Evolutionary conservation across 345 rosid genomes (phyloP), one percentile per base, ranked within the genome.

Genomic region (Aurinia saxatilis): DNA sequence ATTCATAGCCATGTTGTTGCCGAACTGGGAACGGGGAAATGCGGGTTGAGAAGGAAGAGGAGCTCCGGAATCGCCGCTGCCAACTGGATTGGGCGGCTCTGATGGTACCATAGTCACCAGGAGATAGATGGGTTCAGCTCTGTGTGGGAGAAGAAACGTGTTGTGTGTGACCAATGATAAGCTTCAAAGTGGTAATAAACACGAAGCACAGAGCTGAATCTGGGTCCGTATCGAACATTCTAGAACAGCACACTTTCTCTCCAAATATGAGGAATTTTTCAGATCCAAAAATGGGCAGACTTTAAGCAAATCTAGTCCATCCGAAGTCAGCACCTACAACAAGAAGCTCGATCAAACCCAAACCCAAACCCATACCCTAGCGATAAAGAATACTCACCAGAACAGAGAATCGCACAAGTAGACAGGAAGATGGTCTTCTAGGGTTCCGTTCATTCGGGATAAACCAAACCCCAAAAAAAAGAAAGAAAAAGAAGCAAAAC

Each of bases 71-170:
- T 82, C 97, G 34, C 86, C 80, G 68, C 89, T 82, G 45, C 95
- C 91, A 57, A 82, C 76, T 8, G 97, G 90, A 57, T 84, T 78
- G 29, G 93, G 80, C 55, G 85, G 79, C 66, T 96, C 99, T 36
- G 97, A 80, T 31, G 88, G 93, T 39, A 86, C 83, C 99, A 95
- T 95, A 55, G 67, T 81, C 67, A n/a, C 49, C 13, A 27, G 40
- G 58, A 73, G 60, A 21, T 4, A 21, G 25, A 21, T 21, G 25
- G 25, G 25, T 21, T 79, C 76, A 84, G 52, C 79, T 68, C 68
- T 68, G 51, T 63, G 50, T 66, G 59, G 70, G 65, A 60, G 72
- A 53, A 1, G 33, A 65, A 34, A 50, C 34, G 55, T 57, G 10
- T 56, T 71, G 25, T 40, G 34, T 40, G 44, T 21, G 37, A 58